Base-by-base conservation (phyloP, 1,139 yeast genomes). In the Pichia sp. region DNA sequence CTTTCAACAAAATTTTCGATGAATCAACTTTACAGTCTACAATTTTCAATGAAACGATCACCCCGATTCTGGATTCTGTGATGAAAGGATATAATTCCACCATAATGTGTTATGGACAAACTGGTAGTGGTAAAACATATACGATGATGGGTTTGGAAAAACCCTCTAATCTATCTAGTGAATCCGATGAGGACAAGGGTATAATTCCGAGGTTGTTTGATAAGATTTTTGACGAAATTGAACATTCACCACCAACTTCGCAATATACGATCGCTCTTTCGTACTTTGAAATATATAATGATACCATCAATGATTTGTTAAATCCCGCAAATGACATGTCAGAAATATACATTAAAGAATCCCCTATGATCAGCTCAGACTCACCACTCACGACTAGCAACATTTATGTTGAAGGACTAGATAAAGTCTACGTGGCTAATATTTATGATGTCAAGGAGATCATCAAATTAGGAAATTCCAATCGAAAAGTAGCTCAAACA, bases 31-130 rank as follows among this genome's bases (percentile, higher is more conserved):
- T 71, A 1, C 95, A 84, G 57, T 53, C 58, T n/a, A 81, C 81
- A 9, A 66, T 88, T 3, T 85, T 80, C 58, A 72, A 79, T 8
- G 77, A 72, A 56, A 73, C 86, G 2, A 72, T 83, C 16, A 60
- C 65, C 40, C 76, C 71, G 39, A 78, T 78, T 3, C 81, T 81
- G 3, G 81, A 79, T 41, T 92, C 83, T 53, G 69, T 86, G 36
- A 71, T 86, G 51, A 71, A 73, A 37, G 97, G 97, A 0, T 86
- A 84, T 59, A 86, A 88, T 61, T 92, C 94, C 27, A 81, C 95
- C 0, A 81, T 88, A 0, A 65, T 88, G 39, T 90, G 95, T 1
- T 88, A 86, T 61, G 97, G 96, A 6, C 95, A 85, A 59, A 83
- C 95, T 0, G 94, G 95, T 0, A 76, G 94, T 1, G 96, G 96